phyloP scores from a whole-genome alignment of 2,329 filamentous ascomycete genomes.

The Venturiaceae sp. region DNA sequence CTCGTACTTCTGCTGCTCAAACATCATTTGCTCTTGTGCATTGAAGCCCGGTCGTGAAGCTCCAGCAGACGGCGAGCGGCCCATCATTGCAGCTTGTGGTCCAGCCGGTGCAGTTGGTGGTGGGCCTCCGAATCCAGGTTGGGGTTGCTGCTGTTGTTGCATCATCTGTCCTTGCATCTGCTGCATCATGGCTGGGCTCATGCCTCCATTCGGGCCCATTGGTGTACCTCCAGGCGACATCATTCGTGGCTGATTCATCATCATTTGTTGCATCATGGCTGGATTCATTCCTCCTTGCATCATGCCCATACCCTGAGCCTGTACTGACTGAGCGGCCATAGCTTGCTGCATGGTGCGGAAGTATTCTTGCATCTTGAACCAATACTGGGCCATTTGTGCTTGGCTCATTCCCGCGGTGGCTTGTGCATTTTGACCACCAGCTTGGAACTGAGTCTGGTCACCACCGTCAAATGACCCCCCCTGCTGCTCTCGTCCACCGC shows the following conservation, averaged over 20 bases:
- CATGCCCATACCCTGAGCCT: constrained; percentile 10
- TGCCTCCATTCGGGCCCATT: constrained; percentile 20
- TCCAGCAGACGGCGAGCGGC: constrained; percentile 12
- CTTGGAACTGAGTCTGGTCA: constrained; percentile 37
- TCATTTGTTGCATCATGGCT: constrained; percentile 38
- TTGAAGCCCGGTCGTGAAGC: constrained; percentile 46
- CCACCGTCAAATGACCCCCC: constrained; percentile 22
- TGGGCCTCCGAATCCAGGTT: constrained; percentile 28
- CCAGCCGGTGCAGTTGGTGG: constrained; percentile 20
- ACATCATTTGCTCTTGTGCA: constrained; percentile 62
- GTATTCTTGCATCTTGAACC: constrained; percentile 97
- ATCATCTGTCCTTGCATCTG: constrained; percentile 25
- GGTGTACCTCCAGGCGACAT: constrained; percentile 20
- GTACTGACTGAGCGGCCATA: constrained; percentile 47
- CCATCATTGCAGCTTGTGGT: constrained; percentile 16
- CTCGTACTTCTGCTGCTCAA: constrained; percentile 72
- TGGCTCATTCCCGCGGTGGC: constrained; percentile 66
- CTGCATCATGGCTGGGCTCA: constrained; percentile 67
- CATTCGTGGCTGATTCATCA: constrained; percentile 22
- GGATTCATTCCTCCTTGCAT: constrained; percentile 49
- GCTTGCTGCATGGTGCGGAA: constrained; percentile 92
- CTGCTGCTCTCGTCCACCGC: constrained; percentile 38
- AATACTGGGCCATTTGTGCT: constrained; percentile 96
- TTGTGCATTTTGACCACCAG: constrained; percentile 16
- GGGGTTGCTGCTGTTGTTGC: constrained; percentile 21